Percentiles rank a stretch among this genome's conserved stretches.
phyloP scores from a whole-genome alignment of 805 yeast species.

The Cyberlindnera meyerae region DNA sequence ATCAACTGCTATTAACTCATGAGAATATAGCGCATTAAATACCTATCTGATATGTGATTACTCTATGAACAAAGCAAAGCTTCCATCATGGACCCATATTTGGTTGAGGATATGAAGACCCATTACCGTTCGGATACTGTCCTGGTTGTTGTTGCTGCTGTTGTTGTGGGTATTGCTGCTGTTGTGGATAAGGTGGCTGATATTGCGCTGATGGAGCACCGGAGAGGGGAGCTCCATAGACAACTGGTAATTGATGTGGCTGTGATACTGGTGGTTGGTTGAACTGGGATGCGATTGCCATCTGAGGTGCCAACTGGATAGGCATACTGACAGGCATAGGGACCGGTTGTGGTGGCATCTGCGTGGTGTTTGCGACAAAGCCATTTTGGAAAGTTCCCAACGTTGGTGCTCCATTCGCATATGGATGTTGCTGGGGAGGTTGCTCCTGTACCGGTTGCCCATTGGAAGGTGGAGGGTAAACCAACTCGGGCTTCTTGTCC shows the following conservation, averaged over 20 bases:
- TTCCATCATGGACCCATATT: conserved; percentile 1
- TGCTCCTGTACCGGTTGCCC: no score
- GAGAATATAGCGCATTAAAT: no score
- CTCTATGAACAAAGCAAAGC: conserved; percentile 1
- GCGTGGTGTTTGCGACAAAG: not conserved
- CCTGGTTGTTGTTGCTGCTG: conserved; percentile 9
- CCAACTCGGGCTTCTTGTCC: no score
- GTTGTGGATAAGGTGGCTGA: not conserved
- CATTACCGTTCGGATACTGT: conserved; percentile 1
- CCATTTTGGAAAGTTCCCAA: conserved; percentile 5
- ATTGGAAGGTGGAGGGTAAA: not conserved
- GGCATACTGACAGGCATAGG: not conserved
- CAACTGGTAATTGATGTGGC: conserved; percentile 1
- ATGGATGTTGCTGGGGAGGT: conserved; percentile 1
- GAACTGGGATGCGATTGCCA: not conserved
- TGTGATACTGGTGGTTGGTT: conserved; percentile 1
- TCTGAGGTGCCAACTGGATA: not conserved
- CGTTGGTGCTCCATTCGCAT: conserved; percentile 1
- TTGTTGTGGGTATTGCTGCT: not conserved
- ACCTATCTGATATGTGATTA: not conserved
- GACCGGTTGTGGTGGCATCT: not conserved
- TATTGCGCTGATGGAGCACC: no score
- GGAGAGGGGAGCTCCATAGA: no score
- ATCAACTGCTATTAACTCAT: no score
- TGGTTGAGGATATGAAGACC: not conserved